Percentiles rank a stretch among this genome's conserved stretches.
These are phyloP conservation scores for Penicillium paneum DNA, from an alignment of 2,329 filamentous ascomycete genomes.

Conservation along the genomic window DNA sequence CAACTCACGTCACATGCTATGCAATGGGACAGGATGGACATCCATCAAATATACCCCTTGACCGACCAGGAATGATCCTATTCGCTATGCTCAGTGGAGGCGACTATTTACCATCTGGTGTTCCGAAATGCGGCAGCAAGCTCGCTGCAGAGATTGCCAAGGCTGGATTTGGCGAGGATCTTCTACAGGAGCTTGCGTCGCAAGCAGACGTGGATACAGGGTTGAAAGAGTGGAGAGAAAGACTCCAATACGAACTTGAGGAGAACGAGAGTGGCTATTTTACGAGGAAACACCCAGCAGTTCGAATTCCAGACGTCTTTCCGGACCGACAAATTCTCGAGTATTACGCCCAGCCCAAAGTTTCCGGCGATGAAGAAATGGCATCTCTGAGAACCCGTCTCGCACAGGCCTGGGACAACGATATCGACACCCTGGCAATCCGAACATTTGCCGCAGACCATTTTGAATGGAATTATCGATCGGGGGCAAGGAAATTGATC, in stretches of 20 bases:
- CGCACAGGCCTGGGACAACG: conserved; percentile 54
- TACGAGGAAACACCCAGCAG: conserved; percentile 66
- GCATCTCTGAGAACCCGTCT: conserved; percentile 53
- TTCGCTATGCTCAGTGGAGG: conserved; percentile 94
- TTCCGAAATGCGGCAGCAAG: conserved; percentile 83
- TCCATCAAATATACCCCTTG: conserved; percentile 50
- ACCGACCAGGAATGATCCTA: conserved; percentile 85
- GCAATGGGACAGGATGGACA: conserved; percentile 44
- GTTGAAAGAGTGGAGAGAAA: conserved; percentile 67
- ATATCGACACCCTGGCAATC: conserved; percentile 64
- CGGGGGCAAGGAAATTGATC: conserved; percentile 81
- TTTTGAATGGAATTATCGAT: conserved; percentile 79
- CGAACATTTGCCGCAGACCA: conserved; percentile 72
- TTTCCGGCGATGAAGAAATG: conserved; percentile 63
- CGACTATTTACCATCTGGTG: conserved; percentile 85
- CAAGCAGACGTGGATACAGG: conserved; percentile 27
- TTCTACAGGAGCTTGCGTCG: conserved; percentile 62
- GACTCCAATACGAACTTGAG: conserved; percentile 69
- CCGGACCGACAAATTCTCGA: conserved; percentile 74
- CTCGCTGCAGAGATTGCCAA: conserved; percentile 84
- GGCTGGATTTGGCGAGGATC: conserved; percentile 76
- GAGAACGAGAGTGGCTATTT: conserved; percentile 85
- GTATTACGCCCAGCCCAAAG: conserved; percentile 83
- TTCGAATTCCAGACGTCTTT: conserved; percentile 76
- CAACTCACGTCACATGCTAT: conserved; percentile 85